Evolutionary conservation across 371 early-diverging fungal genomes (phyloP), one percentile per base, ranked within the genome.

Genomic region (Rhizopus microsporus): DNA sequence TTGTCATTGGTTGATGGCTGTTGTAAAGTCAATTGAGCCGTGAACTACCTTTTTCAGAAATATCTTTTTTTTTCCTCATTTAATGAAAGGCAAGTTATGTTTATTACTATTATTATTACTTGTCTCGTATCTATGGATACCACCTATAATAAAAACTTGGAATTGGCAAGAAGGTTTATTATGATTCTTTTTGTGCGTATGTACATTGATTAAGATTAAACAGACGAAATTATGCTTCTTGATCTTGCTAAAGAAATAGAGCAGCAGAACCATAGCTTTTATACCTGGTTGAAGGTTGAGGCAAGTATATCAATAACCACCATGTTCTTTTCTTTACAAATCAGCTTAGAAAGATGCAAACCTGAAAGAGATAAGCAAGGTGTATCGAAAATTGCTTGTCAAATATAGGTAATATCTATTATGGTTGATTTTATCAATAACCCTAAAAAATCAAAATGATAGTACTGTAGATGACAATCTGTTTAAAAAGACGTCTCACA

Each of bases 161-260:
- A 50, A 53, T 37, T 65, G 65, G 65, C 13, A 52, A 59, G 47
- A 65, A 38, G 57, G 62, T 62, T 43, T 7, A 29, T 3, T 16
- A 30, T 23, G 49, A 33, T n/a, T 16, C 23, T 12, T 35, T 30
- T 52, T 52, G 15, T 43, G 16, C 2, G 8, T 31, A 31, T 15
- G 4, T 39, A 5, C 32, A 10, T 33, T 30, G 15, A 7, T 33
- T 13, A 5, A 49, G 13, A 13, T 7, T 42, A 3, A 29, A 8
- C 32, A 62, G 65, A 56, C 52, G 60, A 65, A 30, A 51, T 51
- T 2, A 34, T 47, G 7, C 6, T 65, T 7, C 51, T 65, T 60
- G 65, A 65, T 10, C 48, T 60, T 35, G 44, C 48, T 29, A 42
- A 39, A 7, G 38, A 40, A 23, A 35, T 53, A 30, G 55, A 47